Percentiles rank a stretch among this genome's conserved stretches.
Evolutionary conservation across 768 basidiomycete genomes (phyloP).

Genomic region (Clitopilus hobsonii): DNA sequence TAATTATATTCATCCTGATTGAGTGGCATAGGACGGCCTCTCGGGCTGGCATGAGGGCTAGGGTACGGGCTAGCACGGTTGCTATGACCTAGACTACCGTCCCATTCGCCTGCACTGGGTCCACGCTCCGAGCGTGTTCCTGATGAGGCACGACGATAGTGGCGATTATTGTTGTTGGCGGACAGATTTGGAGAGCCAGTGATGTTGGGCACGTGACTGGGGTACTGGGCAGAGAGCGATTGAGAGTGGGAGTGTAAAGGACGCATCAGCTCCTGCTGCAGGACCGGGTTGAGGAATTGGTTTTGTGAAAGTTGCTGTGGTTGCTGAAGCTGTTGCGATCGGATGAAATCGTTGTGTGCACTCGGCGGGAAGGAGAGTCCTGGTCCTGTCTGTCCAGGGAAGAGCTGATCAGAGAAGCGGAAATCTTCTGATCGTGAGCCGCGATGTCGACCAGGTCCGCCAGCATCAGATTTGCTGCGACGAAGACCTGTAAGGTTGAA

Average conservation of each 20-base stretch:
- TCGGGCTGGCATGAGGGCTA: conserved; percentile 62
- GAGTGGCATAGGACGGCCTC: conserved; percentile 22
- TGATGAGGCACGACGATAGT: conserved; percentile 37
- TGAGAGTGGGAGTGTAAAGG: conserved; percentile 12
- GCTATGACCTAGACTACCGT: conserved; percentile 24
- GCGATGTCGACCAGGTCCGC: conserved; percentile 18
- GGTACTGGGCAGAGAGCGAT: conserved; percentile 3
- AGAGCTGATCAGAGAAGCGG: conserved; percentile 4
- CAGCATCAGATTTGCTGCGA: conserved; percentile 21
- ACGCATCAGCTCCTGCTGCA: conserved; percentile 7
- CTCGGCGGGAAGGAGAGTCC: conserved; percentile 14
- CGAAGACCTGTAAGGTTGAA: conserved; percentile 16
- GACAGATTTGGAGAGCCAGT: conserved; percentile 2
- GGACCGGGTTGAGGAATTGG: conserved; percentile 14
- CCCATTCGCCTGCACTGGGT: conserved; percentile 18
- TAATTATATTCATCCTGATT: conserved; percentile 19
- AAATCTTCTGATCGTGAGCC: conserved; percentile 46
- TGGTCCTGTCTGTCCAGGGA: background rate
- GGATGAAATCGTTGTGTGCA: conserved; percentile 17
- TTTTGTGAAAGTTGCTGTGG: conserved; percentile 6
- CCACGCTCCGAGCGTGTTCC: conserved; percentile 38
- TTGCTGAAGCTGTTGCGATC: conserved; percentile 22
- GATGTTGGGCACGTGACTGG: background rate
- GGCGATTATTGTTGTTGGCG: conserved; percentile 14
- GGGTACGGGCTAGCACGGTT: conserved; percentile 60